Percentiles rank a stretch among this genome's conserved stretches.
Conservation (phyloP, 2,329 filamentous ascomycete species). For the Pleochaeta shiraiana region DNA sequence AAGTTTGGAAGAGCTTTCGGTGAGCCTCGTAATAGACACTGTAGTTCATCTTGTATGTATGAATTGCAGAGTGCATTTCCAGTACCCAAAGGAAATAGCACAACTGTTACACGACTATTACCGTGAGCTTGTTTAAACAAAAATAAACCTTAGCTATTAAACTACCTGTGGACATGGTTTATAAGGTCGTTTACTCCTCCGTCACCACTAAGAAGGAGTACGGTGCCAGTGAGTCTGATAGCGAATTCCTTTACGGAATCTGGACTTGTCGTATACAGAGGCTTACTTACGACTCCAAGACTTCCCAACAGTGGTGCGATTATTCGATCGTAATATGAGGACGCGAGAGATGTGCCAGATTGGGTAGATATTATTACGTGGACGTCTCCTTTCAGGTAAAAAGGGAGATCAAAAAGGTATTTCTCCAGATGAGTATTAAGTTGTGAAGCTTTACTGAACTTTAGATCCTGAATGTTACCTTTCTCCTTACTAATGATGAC, state of each 20-base stretch:
- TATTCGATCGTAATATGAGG: slow-evolving; percentile 30
- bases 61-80: slow-evolving; percentile 44
- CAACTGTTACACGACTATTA: slow-evolving; percentile 10
- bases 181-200: slow-evolving; percentile 68
- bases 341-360: slow-evolving; percentile 39
- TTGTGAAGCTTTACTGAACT: background rate
- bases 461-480: background rate
- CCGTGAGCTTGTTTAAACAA: background rate
- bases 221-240: slow-evolving; percentile 28
- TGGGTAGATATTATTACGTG: slow-evolving; percentile 45
- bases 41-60: slow-evolving; percentile 22
- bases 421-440: slow-evolving; percentile 20
- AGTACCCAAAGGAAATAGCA: slow-evolving; percentile 38
- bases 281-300: slow-evolving; percentile 26
- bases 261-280: slow-evolving; percentile 40
- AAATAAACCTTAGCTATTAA: slow-evolving; percentile 8
- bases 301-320: slow-evolving; percentile 32
- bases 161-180: slow-evolving; percentile 28
- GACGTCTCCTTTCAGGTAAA: slow-evolving; percentile 20
- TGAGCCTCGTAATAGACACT: slow-evolving; percentile 36
- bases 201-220: slow-evolving; percentile 71
- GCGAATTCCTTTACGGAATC: slow-evolving; percentile 45
- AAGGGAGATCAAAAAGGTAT: slow-evolving; percentile 21
- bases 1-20: slow-evolving; percentile 38
- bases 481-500: background rate